These are phyloP conservation scores for Triticum monococcum DNA, from an alignment of 176 grass and related monocot genomes.

Conservation along the genomic window DNA sequence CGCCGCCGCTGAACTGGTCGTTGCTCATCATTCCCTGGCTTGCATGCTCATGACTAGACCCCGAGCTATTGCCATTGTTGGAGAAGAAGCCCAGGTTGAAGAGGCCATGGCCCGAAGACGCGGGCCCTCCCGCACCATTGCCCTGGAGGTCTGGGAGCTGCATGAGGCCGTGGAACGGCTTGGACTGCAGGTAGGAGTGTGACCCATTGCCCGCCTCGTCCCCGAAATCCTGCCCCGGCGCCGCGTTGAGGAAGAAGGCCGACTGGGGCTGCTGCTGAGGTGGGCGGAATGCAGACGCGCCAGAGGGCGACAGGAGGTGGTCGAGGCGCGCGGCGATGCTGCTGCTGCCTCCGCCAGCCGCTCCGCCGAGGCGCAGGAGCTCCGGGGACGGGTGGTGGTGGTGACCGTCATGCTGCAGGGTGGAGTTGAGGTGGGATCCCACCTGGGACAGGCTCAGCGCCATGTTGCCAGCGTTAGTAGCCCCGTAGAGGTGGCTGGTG, in stretches of 20 bases:
- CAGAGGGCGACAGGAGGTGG: constrained; percentile 60
- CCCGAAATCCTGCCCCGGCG: constrained; percentile 57
- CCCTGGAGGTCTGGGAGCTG: constrained; percentile 87
- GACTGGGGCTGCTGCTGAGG: constrained; percentile 46
- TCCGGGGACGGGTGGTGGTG: constrained; percentile 52
- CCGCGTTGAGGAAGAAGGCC: constrained; percentile 41
- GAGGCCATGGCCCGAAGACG: constrained; percentile 16
- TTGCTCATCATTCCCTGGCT: constrained; percentile 47
- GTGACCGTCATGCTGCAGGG: constrained; percentile 48
- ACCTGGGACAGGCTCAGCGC: constrained; percentile 74
- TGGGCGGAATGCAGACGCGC: constrained; percentile 59
- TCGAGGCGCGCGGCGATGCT: constrained; percentile 58
- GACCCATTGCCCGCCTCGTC: constrained; percentile 42
- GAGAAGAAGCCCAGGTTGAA: constrained; percentile 80
- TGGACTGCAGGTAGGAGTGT: constrained; percentile 62
- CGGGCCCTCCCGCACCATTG: constrained; percentile 32
- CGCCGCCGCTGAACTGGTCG: constrained; percentile 51
- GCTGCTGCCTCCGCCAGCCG: background rate
- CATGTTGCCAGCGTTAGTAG: constrained; percentile 58
- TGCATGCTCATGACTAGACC: constrained; percentile 51
- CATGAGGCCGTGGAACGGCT: constrained; percentile 90
- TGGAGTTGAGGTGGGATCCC: constrained; percentile 59
- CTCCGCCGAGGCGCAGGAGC: constrained; percentile 54
- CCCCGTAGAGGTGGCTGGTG: constrained; percentile 69
- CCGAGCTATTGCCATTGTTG: constrained; percentile 53